Conservation (phyloP, 2,329 filamentous ascomycete genomes). For the Pseudocercospora pini-densiflorae region DNA sequence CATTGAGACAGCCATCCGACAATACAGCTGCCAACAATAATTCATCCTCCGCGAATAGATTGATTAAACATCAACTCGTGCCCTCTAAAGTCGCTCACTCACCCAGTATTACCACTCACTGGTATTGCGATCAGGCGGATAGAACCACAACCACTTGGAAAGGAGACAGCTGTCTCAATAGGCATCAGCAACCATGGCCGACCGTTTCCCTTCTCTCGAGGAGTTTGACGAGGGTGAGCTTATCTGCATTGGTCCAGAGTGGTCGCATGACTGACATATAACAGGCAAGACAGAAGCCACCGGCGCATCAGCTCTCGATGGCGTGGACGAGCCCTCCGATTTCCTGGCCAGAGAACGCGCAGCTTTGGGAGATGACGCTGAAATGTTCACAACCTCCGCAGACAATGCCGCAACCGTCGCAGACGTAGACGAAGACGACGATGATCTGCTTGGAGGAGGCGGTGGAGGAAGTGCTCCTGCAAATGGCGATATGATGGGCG, state of each 20-base stretch:
- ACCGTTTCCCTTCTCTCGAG: constrained; percentile 58
- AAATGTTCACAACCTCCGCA: constrained; percentile 80
- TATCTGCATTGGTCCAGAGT: not conserved
- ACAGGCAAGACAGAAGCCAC: constrained; percentile 71
- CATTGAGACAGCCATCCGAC: constrained; percentile 2
- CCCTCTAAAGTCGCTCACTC: not conserved
- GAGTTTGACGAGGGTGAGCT: constrained; percentile 56
- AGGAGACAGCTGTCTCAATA: constrained; percentile 16
- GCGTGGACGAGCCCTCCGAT: constrained; percentile 70
- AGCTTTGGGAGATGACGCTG: constrained; percentile 86
- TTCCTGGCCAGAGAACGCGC: constrained; percentile 93
- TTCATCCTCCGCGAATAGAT: not conserved
- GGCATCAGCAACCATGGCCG: constrained; percentile 47
- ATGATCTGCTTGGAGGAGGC: constrained; percentile 71
- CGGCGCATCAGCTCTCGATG: constrained; percentile 53
- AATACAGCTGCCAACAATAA: constrained; percentile 2
- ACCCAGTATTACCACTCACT: not conserved
- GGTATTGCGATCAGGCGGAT: not conserved
- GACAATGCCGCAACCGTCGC: constrained; percentile 69
- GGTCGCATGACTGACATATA: constrained; percentile 12
- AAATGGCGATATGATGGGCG: constrained; percentile 48
- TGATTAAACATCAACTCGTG: not conserved
- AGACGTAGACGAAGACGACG: constrained; percentile 59
- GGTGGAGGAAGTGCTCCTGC: constrained; percentile 49
- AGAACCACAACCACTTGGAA: not conserved